phyloP scores from a whole-genome alignment of 2,329 filamentous ascomycete species.

The Apiospora aurea region DNA sequence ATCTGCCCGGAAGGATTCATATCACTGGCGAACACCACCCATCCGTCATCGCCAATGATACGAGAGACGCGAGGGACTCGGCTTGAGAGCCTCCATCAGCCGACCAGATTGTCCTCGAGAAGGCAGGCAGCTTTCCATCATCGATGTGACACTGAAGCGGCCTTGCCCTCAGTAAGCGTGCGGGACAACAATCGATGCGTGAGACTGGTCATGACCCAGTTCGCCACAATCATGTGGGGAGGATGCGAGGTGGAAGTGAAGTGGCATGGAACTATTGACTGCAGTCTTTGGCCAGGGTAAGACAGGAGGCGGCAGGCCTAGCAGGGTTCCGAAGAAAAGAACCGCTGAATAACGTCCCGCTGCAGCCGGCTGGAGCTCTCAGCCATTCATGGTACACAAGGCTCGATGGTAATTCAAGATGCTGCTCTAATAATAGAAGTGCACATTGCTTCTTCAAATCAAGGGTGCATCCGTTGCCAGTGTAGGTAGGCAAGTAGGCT shows the following conservation, averaged over 20 bases:
- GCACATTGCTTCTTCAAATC: background rate
- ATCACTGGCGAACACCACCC: background rate
- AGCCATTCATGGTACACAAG: background rate
- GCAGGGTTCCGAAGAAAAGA: background rate
- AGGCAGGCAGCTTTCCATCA: background rate
- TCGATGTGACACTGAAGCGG: background rate
- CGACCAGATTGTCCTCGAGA: background rate
- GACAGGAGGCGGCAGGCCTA: background rate
- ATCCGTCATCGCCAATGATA: background rate
- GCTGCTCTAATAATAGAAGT: slow-evolving; percentile 1
- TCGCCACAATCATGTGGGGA: background rate
- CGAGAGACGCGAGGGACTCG: background rate
- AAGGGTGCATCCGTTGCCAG: background rate
- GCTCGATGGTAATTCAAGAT: background rate
- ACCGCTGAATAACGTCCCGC: background rate
- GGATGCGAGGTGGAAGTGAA: background rate
- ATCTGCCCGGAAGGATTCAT: background rate
- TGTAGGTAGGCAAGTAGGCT: background rate
- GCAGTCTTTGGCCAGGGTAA: background rate
- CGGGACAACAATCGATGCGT: background rate
- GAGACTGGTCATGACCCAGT: background rate
- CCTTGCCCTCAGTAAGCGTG: background rate
- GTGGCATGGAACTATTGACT: slow-evolving; percentile 10
- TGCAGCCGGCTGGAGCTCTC: background rate
- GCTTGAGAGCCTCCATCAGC: background rate